Evolutionary conservation across 2,329 filamentous ascomycete species (phyloP).

Genomic region (Aspergillus clavatus): DNA sequence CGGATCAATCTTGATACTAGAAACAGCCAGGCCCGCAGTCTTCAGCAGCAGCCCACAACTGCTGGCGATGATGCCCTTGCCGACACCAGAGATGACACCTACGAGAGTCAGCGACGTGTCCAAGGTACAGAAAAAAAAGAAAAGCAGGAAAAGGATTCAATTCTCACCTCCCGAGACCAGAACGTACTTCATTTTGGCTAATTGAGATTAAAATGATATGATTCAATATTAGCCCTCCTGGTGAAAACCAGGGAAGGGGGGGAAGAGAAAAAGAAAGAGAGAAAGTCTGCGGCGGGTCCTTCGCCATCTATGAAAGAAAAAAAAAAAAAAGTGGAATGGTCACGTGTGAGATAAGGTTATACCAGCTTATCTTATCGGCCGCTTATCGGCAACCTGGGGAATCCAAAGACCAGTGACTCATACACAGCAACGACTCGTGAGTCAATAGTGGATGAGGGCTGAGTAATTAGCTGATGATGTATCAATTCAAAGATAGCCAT

Average conservation of each 20-base stretch:
- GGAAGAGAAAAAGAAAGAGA: slow-evolving; percentile 13
- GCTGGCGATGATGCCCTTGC: slow-evolving; percentile 63
- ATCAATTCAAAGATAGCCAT: too few species aligned
- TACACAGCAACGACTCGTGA: too few species aligned
- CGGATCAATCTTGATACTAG: slow-evolving; percentile 49
- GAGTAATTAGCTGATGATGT: too few species aligned
- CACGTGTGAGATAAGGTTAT: background rate
- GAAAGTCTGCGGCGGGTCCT: background rate
- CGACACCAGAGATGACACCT: slow-evolving; percentile 49
- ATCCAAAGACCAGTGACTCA: too few species aligned
- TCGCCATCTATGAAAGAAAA: slow-evolving; percentile 3
- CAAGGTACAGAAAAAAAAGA: slow-evolving; percentile 1
- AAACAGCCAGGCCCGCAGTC: slow-evolving; percentile 25
- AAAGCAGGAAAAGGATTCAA: too few species aligned
- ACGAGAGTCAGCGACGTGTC: slow-evolving; percentile 7
- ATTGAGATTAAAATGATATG: slow-evolving; percentile 1
- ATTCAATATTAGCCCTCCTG: slow-evolving; percentile 14
- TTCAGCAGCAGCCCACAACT: slow-evolving; percentile 29
- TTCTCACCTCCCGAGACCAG: slow-evolving; percentile 69
- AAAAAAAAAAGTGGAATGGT: slow-evolving; percentile 5
- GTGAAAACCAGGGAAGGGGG: slow-evolving; percentile 15
- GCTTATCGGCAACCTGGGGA: background rate
- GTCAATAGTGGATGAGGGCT: too few species aligned
- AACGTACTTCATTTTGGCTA: slow-evolving; percentile 69
- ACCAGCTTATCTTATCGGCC: background rate